Base-by-base conservation (phyloP, 1,284 basidiomycete genomes). In the Naganishia sp. region DNA sequence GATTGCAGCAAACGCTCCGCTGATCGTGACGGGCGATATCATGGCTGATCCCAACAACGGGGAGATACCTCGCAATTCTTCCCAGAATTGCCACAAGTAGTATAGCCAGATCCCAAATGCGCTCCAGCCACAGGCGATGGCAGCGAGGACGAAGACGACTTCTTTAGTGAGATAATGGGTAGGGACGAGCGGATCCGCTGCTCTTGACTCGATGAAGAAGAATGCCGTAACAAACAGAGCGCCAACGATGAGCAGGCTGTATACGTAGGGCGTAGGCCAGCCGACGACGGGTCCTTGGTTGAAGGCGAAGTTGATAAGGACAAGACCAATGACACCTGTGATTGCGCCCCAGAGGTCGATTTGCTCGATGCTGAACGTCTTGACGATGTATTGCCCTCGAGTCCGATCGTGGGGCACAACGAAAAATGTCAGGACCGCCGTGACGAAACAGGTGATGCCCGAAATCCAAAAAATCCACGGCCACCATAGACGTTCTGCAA, bases 271-370 rank as follows among this genome's bases (percentile, higher is more conserved):
- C n/a, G 59, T 64, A 9, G 64, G 46, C 73, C 73, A 75, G 2
- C 72, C 73, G n/a, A 70, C 69, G 13, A 73, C 54, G 7, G 74
- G 65, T 10, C 70, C 70, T 69, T 75, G 73, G 45, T 75, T 75
- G 71, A 71, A 75, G 1, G 70, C 66, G 50, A 75, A 75, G 57
- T 74, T 74, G 70, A 75, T 70, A 7, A 75, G 63, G 11, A 72
- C 71, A 48, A 75, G 67, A 6, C 70, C 66, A 46, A 65, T 31
- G 10, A 70, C 64, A 21, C 73, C 68, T 9, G 74, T 67, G 49
- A 70, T 9, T n/a, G 59, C 54, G 16, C 68, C 68, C 43, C 59
- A 53, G 7, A 63, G 21, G 44, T 68, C 68, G 53, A 66, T 15
- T 10, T 50, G 28, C 21, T 53, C 49, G 46, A 45, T 31, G 44